These are phyloP conservation scores for Chaetomium globosum DNA, from an alignment of 2,329 filamentous ascomycete species.

Conservation along the genomic window DNA sequence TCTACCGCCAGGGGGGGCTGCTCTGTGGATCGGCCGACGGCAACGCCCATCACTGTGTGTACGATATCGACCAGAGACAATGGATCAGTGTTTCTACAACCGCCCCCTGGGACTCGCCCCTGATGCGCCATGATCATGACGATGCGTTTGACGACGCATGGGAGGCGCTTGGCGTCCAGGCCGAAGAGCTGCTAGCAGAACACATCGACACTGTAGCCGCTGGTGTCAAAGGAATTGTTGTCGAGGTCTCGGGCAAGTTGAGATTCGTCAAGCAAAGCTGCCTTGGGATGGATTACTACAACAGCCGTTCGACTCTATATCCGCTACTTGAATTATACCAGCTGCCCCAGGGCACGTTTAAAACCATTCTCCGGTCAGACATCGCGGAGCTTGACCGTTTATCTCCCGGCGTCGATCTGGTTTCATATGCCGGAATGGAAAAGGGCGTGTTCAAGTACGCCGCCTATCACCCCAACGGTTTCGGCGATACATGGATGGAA, in stretches of 20 bases:
- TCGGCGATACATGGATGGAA: slow-evolving; percentile 37
- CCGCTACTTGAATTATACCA: slow-evolving; percentile 3
- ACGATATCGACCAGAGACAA: slow-evolving; percentile 10
- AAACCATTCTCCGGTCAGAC: slow-evolving; percentile 19
- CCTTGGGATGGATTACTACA: too few species aligned
- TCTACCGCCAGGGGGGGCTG: neutral
- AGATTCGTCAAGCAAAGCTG: neutral
- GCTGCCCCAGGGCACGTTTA: slow-evolving; percentile 2
- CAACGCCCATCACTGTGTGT: neutral
- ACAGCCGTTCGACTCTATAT: neutral
- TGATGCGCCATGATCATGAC: neutral
- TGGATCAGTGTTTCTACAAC: neutral
- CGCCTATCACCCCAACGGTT: neutral
- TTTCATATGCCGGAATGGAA: slow-evolving; percentile 12
- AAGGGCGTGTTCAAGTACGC: slow-evolving; percentile 9
- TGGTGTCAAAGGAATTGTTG: neutral
- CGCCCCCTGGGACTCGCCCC: neutral
- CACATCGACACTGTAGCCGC: neutral
- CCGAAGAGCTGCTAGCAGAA: neutral
- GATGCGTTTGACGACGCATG: neutral
- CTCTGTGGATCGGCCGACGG: neutral
- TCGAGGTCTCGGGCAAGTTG: neutral
- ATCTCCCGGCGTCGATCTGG: slow-evolving; percentile 24
- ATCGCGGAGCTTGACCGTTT: slow-evolving; percentile 30
- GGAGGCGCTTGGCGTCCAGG: neutral